Percentiles rank a stretch among this genome's conserved stretches.
These are phyloP conservation scores for Coemansia sp. DNA, from an alignment of 192 early-diverging fungal genomes.

Conservation along the genomic window DNA sequence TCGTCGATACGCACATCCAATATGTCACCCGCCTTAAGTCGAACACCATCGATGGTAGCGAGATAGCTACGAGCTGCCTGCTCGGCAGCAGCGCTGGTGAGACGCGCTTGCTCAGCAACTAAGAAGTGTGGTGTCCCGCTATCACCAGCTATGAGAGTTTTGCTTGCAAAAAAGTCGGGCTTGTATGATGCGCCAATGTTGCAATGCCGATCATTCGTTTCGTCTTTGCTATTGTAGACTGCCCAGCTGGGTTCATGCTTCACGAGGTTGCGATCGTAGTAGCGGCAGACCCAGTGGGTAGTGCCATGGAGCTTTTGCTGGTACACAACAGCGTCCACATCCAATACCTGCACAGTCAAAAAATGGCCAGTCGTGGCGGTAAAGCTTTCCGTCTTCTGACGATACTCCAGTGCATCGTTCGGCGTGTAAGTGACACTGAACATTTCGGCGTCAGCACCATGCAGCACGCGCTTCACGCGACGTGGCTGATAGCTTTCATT, in stretches of 20 bases:
- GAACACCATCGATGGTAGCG: not conserved
- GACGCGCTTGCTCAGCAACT: not conserved
- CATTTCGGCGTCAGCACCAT: conserved; percentile 21
- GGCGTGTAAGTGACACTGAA: conserved; percentile 18
- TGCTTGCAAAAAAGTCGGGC: not conserved
- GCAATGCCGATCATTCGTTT: not conserved
- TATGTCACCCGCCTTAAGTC: conserved; percentile 10
- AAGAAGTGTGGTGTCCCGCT: not conserved
- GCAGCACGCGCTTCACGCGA: conserved; percentile 21
- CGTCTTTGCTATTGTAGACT: not conserved
- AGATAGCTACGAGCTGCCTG: conserved; percentile 9
- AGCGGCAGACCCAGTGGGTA: conserved; percentile 11
- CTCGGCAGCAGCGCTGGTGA: conserved; percentile 4
- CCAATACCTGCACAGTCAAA: conserved; percentile 14
- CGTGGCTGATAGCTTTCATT: conserved; percentile 27
- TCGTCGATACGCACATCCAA: conserved; percentile 18
- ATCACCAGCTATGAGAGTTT: not conserved
- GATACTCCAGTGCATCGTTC: not conserved
- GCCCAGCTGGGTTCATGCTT: conserved; percentile 14
- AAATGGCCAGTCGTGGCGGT: conserved; percentile 20
- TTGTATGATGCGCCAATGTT: not conserved
- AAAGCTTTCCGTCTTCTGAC: conserved; percentile 12
- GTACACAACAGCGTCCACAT: conserved; percentile 2
- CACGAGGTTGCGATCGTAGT: conserved; percentile 11
- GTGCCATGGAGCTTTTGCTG: not conserved